Conservation (phyloP, 768 basidiomycete genomes). For the Boletus rex-veris region DNA sequence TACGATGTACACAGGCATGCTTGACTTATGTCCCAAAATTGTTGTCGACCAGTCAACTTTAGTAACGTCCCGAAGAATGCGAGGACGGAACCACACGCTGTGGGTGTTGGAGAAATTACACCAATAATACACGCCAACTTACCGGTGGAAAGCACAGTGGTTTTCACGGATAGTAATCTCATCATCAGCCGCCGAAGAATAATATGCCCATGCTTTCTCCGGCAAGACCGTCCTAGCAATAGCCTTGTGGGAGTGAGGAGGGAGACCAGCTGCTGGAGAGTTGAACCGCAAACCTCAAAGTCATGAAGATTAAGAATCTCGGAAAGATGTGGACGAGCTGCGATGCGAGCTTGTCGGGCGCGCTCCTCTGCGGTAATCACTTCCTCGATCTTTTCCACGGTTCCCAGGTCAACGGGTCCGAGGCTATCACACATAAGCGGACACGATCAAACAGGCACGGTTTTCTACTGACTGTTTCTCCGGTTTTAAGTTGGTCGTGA, state of each 20-base stretch:
- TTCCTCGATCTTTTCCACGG: conserved; percentile 60
- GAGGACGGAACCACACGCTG: conserved; percentile 89
- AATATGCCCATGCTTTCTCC: conserved; percentile 94
- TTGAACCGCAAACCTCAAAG: conserved; percentile 63
- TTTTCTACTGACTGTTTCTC: conserved; percentile 68
- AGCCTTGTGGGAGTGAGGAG: conserved; percentile 44
- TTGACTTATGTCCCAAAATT: conserved; percentile 72
- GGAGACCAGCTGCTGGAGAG: neutral
- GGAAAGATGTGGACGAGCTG: conserved; percentile 64
- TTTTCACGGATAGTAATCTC: conserved; percentile 91
- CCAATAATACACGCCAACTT: neutral
- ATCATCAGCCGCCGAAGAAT: conserved; percentile 95
- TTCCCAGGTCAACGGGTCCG: conserved; percentile 67
- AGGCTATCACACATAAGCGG: conserved; percentile 41
- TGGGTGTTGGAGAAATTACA: neutral
- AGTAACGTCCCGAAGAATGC: conserved; percentile 79
- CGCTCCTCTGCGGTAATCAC: conserved; percentile 69
- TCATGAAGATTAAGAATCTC: conserved; percentile 91
- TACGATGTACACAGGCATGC: conserved; percentile 82
- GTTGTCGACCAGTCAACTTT: conserved; percentile 82
- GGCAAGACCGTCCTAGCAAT: conserved; percentile 80
- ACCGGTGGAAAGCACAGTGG: conserved; percentile 89
- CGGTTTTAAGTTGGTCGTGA: conserved; percentile 69
- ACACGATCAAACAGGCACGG: neutral
- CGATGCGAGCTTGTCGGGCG: conserved; percentile 57